Base-by-base conservation (phyloP, 495 filamentous ascomycete genomes). In the Extremus antarcticus region DNA sequence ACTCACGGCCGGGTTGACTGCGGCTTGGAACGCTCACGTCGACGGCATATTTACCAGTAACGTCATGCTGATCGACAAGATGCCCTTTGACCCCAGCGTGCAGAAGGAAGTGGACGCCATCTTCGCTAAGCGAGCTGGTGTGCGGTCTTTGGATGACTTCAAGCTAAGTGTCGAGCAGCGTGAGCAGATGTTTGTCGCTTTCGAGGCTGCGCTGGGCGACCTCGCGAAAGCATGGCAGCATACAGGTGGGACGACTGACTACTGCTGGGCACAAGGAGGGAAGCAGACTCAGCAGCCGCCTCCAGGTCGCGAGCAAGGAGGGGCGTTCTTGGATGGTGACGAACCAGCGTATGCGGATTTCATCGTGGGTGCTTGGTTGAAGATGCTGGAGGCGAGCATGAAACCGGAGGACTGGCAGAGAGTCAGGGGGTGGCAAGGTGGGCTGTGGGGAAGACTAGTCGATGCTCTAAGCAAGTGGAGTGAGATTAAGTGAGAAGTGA, bases 321-420 rank as follows among this genome's bases (percentile, higher is more conserved):
- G 79, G 19, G 78, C 78, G 0, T 84, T 75, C 46, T 15, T 84
- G 1, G 50, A 74, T 0, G 79, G 79, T 0, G 46, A 61, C 1
- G 57, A 57, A 63, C 60, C 73, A 0, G 71, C 55, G 51, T 81
- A 83, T 75, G 81, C 80, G n/a, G 81, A 85, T 64, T 51, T 82
- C 0, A 78, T 83, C 47, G 71, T 85, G 0, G 81, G 81, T 1
- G 80, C 65, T 17, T 85, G 81, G 81, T 49, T 84, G 71, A 63
- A 70, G 35, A 72, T 81, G 68, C 32, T 69, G 50, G 45, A 54
- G 1, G 57, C 16, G 8, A 65, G 65, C 23, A 51, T 81, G 46
- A 70, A 69, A 0, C 76, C 80, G 45, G 55, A 58, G 22, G 63
- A 66, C 60, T 83, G 79, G 79, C 64, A 74, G 64, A 71, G 73